These are phyloP conservation scores for Juncus inflexus DNA, from an alignment of 176 grass and related monocot genomes.

Conservation along the genomic window DNA sequence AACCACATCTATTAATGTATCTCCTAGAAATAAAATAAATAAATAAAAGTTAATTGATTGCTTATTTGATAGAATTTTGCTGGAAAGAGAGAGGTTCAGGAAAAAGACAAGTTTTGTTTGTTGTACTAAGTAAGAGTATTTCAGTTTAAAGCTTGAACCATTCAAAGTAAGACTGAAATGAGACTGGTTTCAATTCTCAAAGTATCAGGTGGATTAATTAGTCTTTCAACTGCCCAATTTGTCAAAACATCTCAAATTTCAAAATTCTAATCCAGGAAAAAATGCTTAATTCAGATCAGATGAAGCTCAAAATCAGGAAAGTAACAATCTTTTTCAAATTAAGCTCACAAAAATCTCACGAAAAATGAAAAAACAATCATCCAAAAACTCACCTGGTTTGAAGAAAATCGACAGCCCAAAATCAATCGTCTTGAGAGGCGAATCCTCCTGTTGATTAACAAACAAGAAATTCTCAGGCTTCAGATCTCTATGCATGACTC, in stretches of 20 bases:
- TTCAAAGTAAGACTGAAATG: not conserved
- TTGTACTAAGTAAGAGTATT: not conserved
- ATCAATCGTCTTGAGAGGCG: constrained; percentile 36
- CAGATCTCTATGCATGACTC: constrained; percentile 38
- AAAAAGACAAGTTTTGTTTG: not conserved
- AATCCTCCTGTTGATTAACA: constrained; percentile 29
- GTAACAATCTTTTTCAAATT: too few species aligned
- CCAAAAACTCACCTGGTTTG: constrained; percentile 24
- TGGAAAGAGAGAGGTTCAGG: not conserved
- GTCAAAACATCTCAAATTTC: too few species aligned
- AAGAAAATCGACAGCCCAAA: constrained; percentile 37
- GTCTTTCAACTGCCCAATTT: not conserved
- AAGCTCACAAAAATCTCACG: too few species aligned
- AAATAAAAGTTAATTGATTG: constrained; percentile 2
- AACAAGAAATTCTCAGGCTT: constrained; percentile 42
- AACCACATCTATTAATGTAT: constrained; percentile 31
- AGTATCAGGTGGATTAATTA: constrained; percentile 1
- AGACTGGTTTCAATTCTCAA: not conserved
- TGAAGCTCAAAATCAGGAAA: too few species aligned
- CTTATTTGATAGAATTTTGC: constrained; percentile 1
- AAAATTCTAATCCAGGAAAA: too few species aligned
- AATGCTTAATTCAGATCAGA: too few species aligned
- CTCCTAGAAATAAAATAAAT: constrained; percentile 23
- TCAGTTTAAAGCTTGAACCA: not conserved
- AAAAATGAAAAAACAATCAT: not conserved